Base-by-base conservation (phyloP, 1,284 basidiomycete species). In the Mrakiaceae sp. region DNA sequence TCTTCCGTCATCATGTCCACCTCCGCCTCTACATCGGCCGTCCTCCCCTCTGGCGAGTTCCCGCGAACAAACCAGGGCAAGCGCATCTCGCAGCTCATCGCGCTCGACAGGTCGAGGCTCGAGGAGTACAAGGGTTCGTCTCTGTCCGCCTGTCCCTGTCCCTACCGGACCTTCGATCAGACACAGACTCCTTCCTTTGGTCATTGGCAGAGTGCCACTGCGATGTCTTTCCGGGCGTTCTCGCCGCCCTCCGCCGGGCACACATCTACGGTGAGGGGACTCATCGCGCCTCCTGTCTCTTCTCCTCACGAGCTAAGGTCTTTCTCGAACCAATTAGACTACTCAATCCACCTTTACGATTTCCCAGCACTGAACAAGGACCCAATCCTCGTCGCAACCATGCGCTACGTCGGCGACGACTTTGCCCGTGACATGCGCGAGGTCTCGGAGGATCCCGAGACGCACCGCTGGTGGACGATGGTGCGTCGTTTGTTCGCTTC, bases 1-100 rank as follows among this genome's bases (percentile, higher is more conserved):
- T 27, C 27, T 27, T 27, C 27, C 27, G 27, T 27, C 27, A 27
- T 27, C 27, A 27, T 27, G 27, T 27, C 27, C 27, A 2, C 27
- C 27, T 27, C 27, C 27, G 27, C 27, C 27, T 27, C 27, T 27
- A 27, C 27, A 27, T n/a, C 53, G 10, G 52, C 39, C 53, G 12
- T 7, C 43, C 55, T 60, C 60, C 63, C 58, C 59, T 52, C 57
- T 43, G 42, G 47, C 3, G 63, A 69, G 16, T 65, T 75, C 4
- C 76, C 76, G 2, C 69, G 70, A 71, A 74, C 75, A 67, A 62
- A 79, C 76, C 71, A 76, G 66, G 77, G 80, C 9, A 84, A 83
- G 74, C 82, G 86, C 50, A 78, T 88, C 65, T 88, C 86, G 72
- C 87, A 89, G 71, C 81, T 88, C 64, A 85, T 88, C 74, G 84